Evolutionary conservation across 345 rosid species (phyloP).

Genomic region (Mercurialis annua): DNA sequence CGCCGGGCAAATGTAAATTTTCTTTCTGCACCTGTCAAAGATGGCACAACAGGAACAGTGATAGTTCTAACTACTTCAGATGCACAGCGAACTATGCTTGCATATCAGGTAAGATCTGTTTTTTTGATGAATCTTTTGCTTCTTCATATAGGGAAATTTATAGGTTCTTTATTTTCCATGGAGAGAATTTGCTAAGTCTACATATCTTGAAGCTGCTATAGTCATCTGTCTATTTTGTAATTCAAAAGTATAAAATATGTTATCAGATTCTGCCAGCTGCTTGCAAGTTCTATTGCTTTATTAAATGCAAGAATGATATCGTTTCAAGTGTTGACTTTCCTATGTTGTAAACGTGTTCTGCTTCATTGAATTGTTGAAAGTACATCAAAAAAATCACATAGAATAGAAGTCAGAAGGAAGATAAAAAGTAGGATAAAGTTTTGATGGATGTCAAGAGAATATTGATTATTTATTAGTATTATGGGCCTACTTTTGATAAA

Average conservation of each 20-base stretch:
- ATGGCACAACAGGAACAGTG: slow-evolving; percentile 96
- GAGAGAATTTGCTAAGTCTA: background rate
- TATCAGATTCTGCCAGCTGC: background rate
- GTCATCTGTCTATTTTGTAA: background rate
- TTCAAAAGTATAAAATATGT: background rate
- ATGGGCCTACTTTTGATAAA: background rate
- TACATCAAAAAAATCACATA: background rate
- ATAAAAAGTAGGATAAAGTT: background rate
- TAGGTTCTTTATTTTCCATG: background rate
- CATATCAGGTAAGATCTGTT: slow-evolving; percentile 60
- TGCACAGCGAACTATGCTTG: slow-evolving; percentile 98
- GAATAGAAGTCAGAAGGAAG: background rate
- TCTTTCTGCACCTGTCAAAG: slow-evolving; percentile 78
- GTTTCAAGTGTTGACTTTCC: background rate
- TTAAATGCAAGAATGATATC: background rate
- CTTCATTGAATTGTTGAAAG: slow-evolving; percentile 3
- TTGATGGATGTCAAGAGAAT: background rate
- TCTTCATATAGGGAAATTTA: slow-evolving; percentile 3
- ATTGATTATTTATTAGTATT: background rate
- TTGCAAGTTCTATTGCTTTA: background rate
- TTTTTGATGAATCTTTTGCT: background rate
- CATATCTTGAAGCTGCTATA: too few relatives aligned
- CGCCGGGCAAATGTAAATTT: slow-evolving; percentile 75
- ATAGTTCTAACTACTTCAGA: slow-evolving; percentile 94
- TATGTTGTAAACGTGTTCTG: background rate